phyloP scores from a whole-genome alignment of 2,329 filamentous ascomycete genomes.

The Aspergillus latus region DNA sequence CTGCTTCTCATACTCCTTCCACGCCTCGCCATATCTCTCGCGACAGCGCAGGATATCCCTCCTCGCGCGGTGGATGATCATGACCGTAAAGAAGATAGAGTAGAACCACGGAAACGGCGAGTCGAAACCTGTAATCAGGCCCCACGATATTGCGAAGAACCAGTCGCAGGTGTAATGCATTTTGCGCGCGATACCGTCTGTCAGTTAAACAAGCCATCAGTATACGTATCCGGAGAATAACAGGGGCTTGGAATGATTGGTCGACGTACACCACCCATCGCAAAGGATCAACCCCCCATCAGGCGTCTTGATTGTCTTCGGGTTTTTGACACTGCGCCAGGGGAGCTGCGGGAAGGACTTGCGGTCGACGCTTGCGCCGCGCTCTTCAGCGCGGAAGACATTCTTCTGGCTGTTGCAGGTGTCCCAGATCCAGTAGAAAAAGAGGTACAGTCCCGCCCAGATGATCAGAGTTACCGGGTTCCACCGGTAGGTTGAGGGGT shows the following conservation, averaged over 20 bases:
- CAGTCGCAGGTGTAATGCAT: constrained; percentile 77
- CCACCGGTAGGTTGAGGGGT: constrained; percentile 73
- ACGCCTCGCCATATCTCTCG: constrained; percentile 75
- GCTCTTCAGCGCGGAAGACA: constrained; percentile 76
- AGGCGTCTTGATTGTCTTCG: constrained; percentile 69
- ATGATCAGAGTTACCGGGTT: constrained; percentile 62
- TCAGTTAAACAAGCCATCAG: background rate
- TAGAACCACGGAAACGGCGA: constrained; percentile 89
- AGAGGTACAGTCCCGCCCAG: constrained; percentile 70
- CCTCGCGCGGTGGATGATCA: constrained; percentile 75
- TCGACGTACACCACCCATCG: constrained; percentile 72
- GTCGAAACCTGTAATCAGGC: constrained; percentile 72
- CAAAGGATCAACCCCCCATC: constrained; percentile 73
- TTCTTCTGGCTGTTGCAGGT: constrained; percentile 92
- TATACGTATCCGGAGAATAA: background rate
- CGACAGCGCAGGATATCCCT: constrained; percentile 74
- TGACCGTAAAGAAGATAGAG: constrained; percentile 71
- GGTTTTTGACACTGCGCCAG: constrained; percentile 78
- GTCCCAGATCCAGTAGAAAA: constrained; percentile 89
- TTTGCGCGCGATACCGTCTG: constrained; percentile 69
- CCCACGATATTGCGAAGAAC: constrained; percentile 76
- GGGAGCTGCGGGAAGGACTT: constrained; percentile 84
- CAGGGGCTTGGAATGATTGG: background rate
- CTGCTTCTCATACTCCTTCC: constrained; percentile 74
- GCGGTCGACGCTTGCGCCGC: constrained; percentile 65